phyloP scores from a whole-genome alignment of 257 asterid species.

The Capsicum pubescens region DNA sequence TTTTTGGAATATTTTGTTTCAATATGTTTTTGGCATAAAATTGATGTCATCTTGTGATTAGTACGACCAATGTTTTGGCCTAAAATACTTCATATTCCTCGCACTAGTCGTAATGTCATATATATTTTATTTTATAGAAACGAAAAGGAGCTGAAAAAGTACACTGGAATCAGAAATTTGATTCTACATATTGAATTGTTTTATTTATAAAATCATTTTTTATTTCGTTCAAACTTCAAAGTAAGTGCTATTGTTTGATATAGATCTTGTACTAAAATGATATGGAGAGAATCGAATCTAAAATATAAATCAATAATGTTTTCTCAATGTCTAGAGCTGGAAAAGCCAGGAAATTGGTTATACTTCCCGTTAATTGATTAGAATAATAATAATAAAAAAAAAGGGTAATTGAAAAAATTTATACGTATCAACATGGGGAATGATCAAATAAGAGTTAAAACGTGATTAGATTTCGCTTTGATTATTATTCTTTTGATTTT shows the following conservation, averaged over 20 bases:
- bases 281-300: background rate
- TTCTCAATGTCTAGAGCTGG: background rate
- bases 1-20: background rate
- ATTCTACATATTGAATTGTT: too few species aligned
- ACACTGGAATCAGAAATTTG: background rate
- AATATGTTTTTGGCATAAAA: background rate
- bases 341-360: background rate
- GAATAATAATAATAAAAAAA: background rate
- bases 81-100: too few species aligned
- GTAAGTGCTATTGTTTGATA: background rate
- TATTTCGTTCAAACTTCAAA: background rate
- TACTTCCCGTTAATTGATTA: background rate
- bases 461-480: background rate
- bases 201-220: background rate
- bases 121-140: background rate
- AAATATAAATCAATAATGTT: too few species aligned
- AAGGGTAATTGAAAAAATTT: background rate
- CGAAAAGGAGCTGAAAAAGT: background rate
- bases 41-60: background rate
- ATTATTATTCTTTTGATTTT: too few species aligned
- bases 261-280: background rate
- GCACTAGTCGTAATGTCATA: too few species aligned
- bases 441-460: too few species aligned
- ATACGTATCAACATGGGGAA: too few species aligned
- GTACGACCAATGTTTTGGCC: background rate